A percentile compares a stretch with the other conserved stretches of the same genome.
Conservation (phyloP, 768 basidiomycete species). For the Amanita fuliginea region DNA sequence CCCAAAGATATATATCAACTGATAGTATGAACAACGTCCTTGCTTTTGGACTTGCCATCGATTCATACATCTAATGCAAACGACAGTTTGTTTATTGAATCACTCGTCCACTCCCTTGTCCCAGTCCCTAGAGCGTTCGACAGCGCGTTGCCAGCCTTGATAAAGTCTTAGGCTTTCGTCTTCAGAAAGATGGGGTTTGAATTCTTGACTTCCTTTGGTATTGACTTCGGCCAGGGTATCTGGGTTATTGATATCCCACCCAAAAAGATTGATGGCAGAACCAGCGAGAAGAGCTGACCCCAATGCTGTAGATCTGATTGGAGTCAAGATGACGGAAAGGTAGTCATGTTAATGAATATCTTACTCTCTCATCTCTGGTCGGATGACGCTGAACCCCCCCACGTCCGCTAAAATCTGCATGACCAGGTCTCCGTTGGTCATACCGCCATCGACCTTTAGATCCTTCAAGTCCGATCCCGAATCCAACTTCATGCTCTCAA, state of each 20-base stretch:
- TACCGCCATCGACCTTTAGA: slow-evolving; percentile 96
- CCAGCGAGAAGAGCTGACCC: slow-evolving; percentile 93
- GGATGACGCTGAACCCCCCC: slow-evolving; percentile 83
- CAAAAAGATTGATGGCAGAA: slow-evolving; percentile 76
- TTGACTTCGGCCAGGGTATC: slow-evolving; percentile 83
- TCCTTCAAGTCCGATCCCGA: slow-evolving; percentile 68
- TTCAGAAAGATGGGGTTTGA: slow-evolving; percentile 45
- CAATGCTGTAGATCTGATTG: slow-evolving; percentile 76
- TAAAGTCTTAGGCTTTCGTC: slow-evolving; percentile 53
- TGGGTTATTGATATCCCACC: slow-evolving; percentile 83
- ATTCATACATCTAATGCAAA: no score
- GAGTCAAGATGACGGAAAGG: background rate
- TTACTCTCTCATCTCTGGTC: slow-evolving; percentile 95
- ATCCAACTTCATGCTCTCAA: slow-evolving; percentile 93
- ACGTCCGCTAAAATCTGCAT: slow-evolving; percentile 84
- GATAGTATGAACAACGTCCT: no score
- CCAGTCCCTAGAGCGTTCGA: slow-evolving; percentile 79
- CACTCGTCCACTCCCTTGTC: slow-evolving; percentile 38
- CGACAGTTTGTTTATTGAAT: background rate
- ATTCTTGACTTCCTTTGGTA: slow-evolving; percentile 66
- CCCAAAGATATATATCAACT: no score
- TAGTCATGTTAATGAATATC: slow-evolving; percentile 17
- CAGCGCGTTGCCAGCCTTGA: slow-evolving; percentile 80
- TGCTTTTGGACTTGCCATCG: no score
- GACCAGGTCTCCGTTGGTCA: slow-evolving; percentile 88